Conservation (phyloP, 805 yeast genomes). For the Saccharomycopsis sp. region DNA sequence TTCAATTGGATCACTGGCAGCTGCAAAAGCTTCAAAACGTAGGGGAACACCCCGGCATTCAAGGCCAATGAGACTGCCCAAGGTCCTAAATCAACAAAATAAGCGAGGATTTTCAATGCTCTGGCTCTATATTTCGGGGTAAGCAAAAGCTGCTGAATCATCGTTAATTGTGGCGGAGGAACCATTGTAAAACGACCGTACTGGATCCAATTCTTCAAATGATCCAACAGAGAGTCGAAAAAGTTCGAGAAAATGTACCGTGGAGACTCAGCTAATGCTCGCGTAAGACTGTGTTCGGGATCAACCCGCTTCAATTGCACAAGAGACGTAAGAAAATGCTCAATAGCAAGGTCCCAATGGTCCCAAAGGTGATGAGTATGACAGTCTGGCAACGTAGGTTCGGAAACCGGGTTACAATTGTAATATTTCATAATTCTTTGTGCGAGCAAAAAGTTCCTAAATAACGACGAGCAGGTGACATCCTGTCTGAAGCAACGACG, state of each 20-base stretch:
- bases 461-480: constrained; percentile 91
- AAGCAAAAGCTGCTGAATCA: constrained; percentile 82
- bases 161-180: constrained; percentile 94
- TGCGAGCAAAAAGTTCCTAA: constrained; percentile 86
- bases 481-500: constrained; percentile 91
- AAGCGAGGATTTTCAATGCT: constrained; percentile 75
- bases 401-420: constrained; percentile 91
- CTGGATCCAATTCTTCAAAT: constrained; percentile 88
- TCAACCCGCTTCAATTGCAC: constrained; percentile 35
- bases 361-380: constrained; percentile 93
- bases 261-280: constrained; percentile 26
- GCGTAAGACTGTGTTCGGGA: constrained; percentile 7
- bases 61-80: constrained; percentile 94
- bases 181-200: constrained; percentile 78
- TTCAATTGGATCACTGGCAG: constrained; percentile 93
- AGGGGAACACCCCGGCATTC: constrained; percentile 94
- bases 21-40: constrained; percentile 81
- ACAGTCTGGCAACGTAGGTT: constrained; percentile 83
- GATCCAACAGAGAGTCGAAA: constrained; percentile 93
- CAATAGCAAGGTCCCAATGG: constrained; percentile 95
- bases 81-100: constrained; percentile 90
- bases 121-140: constrained; percentile 92
- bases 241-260: constrained; percentile 83
- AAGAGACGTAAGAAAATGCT: constrained; percentile 78
- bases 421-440: constrained; percentile 89